Evolutionary conservation across 768 basidiomycete genomes (phyloP), one percentile per base, ranked within the genome.

Genomic region (Boletus subparvulus): DNA sequence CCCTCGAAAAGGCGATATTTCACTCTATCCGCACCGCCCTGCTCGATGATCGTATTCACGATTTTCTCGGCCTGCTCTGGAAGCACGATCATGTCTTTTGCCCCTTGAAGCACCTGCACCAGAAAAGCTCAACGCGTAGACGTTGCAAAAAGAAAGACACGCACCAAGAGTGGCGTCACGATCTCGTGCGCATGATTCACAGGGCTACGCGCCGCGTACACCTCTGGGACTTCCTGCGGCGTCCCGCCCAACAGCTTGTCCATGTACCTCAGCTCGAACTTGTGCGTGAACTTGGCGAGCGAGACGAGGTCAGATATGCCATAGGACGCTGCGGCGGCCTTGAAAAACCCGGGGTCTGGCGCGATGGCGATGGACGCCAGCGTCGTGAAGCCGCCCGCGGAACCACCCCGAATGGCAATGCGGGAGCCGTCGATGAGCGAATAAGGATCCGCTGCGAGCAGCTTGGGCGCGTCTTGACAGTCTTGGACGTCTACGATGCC

Each of bases 401-500:
- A 89, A 0, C 81, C 77, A 0, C 91, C 92, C 4, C 87, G 83
- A 58, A 93, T 85, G 17, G 83, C 82, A 5, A 82, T 76, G 9
- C 90, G 85, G 47, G 80, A 70, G 2, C 75, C 72, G 58, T 94
- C 91, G 52, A 89, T 78, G 61, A 86, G 80, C 10, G 78, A 74
- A 65, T 81, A 69, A 0, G 79, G 77, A 1, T 69, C 60, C 4
- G 65, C 54, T 14, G 83, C 75, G 39, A 91, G 77, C 35, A 75
- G 69, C 62, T 69, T 72, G 0, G 83, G 80, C 3, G 87, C 83
- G n/a, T 72, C 69, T 33, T 59, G 82, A 55, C 82, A 83, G 65
- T 94, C 92, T 19, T 79, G 72, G 2, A 87, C 79, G 61, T 94
- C 92, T 8, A 85, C 80, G 14, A 90, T 61, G 4, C 90, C 92